Base-by-base conservation (phyloP, 495 filamentous ascomycete species). In the Bryoglossum gracile region DNA sequence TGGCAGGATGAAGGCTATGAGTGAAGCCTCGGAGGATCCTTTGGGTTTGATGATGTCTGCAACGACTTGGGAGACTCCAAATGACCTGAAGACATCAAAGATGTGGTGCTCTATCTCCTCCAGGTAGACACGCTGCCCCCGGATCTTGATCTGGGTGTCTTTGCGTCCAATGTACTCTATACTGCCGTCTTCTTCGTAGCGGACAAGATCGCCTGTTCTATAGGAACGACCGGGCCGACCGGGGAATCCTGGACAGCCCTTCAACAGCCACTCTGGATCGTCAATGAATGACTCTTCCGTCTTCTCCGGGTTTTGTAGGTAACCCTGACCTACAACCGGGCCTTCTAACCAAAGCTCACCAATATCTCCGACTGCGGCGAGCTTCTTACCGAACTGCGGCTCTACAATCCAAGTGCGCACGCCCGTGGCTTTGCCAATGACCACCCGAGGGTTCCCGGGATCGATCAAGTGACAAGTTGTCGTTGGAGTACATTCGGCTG, bases 291-390 rank as follows among this genome's bases (percentile, higher is more conserved):
- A 38, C 6, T 8, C 33, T 10, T 13, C 19, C 2, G 44, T 56
- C 16, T 56, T 52, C 16, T 38, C 38, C 14, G 40, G 24, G 17
- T 49, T 38, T 19, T 61, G 58, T 5, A 82, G 59, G 47, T 83
- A 83, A 0, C 69, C 70, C 0, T 61, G 58, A 11, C 68, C 71
- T 9, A 83, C 61, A 23, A 75, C 64, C 0, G 80, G 74, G 0
- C 81, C 80, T 64, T 83, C 80, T 16, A 86, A 66, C 2, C 77
- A 58, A 19, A 85, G 56, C 55, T 85, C 82, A 32, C 82, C 82
- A 28, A 80, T 62, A 4, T 65, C 64, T 16, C 82, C 82, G 10
- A 83, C 57, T 0, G 79, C 75, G 19, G 75, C 65, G 10, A 86
- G 68, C 0, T 56, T 48, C 14, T 78, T 51, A 39, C 72, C 70